These are phyloP conservation scores for Jatropha podagrica DNA, from an alignment of 441 rosid species.

Conservation along the genomic window DNA sequence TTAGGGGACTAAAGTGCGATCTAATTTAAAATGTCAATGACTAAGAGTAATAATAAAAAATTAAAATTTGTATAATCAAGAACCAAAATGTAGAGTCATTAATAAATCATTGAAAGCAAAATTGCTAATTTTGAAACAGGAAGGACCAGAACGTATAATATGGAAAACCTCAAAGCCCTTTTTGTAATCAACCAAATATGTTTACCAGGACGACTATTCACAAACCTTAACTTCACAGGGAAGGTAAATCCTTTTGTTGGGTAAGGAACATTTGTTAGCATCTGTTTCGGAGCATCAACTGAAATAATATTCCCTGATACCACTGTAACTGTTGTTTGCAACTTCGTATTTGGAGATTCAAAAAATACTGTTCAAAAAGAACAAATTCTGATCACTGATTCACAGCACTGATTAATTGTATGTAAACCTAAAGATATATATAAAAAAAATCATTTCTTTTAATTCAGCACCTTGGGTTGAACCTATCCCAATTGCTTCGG, in stretches of 20 bases:
- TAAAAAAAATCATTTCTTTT: slow-evolving; percentile 7
- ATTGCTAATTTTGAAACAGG: neutral
- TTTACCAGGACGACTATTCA: slow-evolving; percentile 17
- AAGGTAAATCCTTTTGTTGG: slow-evolving; percentile 78
- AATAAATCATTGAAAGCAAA: neutral
- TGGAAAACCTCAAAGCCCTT: neutral
- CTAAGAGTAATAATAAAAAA: neutral
- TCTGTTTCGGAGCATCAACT: slow-evolving; percentile 75
- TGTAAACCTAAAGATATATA: slow-evolving; percentile 11
- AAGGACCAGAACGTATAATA: neutral
- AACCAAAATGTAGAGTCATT: neutral
- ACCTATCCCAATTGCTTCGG: slow-evolving; percentile 72
- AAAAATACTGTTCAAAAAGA: slow-evolving; percentile 59
- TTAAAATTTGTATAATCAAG: neutral
- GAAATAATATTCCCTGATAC: slow-evolving; percentile 52
- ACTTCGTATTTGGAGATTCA: slow-evolving; percentile 52
- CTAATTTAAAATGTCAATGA: neutral
- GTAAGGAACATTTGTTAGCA: slow-evolving; percentile 74
- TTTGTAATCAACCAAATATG: neutral
- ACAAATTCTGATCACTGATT: slow-evolving; percentile 20
- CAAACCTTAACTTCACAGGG: slow-evolving; percentile 78
- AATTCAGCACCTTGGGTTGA: slow-evolving; percentile 57
- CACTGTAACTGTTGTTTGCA: slow-evolving; percentile 72
- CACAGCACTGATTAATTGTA: slow-evolving; percentile 4
- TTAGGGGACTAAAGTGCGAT: neutral